Conservation (phyloP, 1,284 basidiomycete genomes). For the Chalciporus sp. region DNA sequence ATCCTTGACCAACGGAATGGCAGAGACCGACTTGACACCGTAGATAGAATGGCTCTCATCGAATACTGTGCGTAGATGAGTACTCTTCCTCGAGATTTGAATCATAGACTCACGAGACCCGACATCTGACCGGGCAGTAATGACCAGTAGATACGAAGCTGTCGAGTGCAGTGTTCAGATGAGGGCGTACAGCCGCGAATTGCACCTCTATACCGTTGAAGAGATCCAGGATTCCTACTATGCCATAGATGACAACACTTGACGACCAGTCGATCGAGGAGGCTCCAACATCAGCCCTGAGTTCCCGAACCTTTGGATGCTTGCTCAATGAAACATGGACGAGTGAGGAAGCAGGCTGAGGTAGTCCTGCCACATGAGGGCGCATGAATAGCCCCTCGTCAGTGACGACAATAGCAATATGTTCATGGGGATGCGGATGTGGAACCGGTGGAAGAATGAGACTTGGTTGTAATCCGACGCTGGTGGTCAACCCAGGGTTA, state of each 20-base stretch:
- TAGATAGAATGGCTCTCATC: constrained; percentile 62
- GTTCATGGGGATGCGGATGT: constrained; percentile 71
- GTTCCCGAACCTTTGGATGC: constrained; percentile 54
- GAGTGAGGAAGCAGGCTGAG: constrained; percentile 44
- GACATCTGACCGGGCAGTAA: constrained; percentile 59
- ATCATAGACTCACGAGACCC: constrained; percentile 61
- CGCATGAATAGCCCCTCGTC: constrained; percentile 64
- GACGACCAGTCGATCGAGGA: constrained; percentile 52
- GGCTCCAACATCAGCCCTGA: constrained; percentile 38
- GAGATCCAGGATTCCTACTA: constrained; percentile 70
- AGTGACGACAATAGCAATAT: constrained; percentile 60
- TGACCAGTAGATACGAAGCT: constrained; percentile 75
- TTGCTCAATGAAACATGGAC: constrained; percentile 68
- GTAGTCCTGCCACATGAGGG: constrained; percentile 47
- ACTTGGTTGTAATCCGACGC: constrained; percentile 56
- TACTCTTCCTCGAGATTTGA: not conserved
- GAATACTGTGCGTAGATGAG: constrained; percentile 50
- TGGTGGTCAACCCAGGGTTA: constrained; percentile 18
- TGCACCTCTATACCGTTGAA: constrained; percentile 54
- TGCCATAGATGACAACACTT: constrained; percentile 65
- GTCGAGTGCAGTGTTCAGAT: constrained; percentile 20
- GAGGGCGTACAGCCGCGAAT: not conserved
- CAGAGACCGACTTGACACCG: constrained; percentile 62
- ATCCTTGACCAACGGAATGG: constrained; percentile 66
- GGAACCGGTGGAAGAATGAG: constrained; percentile 65